Conservation (phyloP, 1,139 yeast species). For the Geotrichum carabidarum region DNA sequence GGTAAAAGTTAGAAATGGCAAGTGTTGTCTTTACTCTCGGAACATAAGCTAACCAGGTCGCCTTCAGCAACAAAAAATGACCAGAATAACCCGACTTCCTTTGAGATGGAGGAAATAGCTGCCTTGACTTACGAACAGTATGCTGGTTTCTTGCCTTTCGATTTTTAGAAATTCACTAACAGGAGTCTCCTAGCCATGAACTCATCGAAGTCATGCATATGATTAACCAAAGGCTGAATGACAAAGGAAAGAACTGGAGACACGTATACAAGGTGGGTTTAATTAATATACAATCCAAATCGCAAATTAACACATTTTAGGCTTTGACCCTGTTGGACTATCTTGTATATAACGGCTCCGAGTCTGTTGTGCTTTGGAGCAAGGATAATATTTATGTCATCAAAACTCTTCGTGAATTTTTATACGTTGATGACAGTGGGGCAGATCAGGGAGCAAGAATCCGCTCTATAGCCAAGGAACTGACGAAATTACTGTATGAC, state of each 20-base stretch:
- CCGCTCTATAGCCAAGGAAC: slow-evolving; percentile 86
- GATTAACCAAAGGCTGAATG: slow-evolving; percentile 87
- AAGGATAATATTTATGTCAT: slow-evolving; percentile 84
- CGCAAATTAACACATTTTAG: slow-evolving; percentile 36
- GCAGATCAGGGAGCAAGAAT: slow-evolving; percentile 84
- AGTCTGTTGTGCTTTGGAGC: slow-evolving; percentile 90
- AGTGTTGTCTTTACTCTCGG: slow-evolving; percentile 10
- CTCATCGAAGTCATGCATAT: slow-evolving; percentile 92
- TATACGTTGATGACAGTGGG: slow-evolving; percentile 72
- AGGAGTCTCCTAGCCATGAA: slow-evolving; percentile 44
- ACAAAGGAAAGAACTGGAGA: slow-evolving; percentile 97
- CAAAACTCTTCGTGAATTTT: slow-evolving; percentile 88
- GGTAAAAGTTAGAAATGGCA: slow-evolving; percentile 70
- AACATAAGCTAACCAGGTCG: background rate
- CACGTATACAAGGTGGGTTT: slow-evolving; percentile 69
- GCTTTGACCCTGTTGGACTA: slow-evolving; percentile 75
- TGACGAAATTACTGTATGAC: slow-evolving; percentile 61
- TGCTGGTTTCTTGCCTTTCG: background rate
- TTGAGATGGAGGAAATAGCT: slow-evolving; percentile 82
- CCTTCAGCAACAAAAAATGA: slow-evolving; percentile 80
- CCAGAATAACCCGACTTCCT: slow-evolving; percentile 74
- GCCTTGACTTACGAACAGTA: slow-evolving; percentile 59
- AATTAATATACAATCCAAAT: background rate
- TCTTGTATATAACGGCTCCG: slow-evolving; percentile 80
- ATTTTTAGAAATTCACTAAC: background rate